Evolutionary conservation across 179 eudicot species (phyloP), one percentile per base, ranked within the genome.

Genomic region (Spergularia azorica): DNA sequence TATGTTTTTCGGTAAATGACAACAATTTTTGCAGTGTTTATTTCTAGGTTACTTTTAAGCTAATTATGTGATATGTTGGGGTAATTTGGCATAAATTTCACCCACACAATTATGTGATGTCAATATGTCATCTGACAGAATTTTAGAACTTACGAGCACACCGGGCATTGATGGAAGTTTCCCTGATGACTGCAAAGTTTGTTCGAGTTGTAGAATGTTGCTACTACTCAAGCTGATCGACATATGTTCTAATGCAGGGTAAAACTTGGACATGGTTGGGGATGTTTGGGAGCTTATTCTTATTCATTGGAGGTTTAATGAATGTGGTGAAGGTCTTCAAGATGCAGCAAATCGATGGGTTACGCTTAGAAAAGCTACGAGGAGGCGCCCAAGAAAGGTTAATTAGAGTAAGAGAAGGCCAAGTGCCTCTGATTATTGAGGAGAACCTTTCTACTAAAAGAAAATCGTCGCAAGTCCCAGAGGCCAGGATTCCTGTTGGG

Each of bases 321-420:
- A 94, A 94, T 73, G 89, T 90, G 63, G 91, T 92, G 73, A 94
- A 92, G 79, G 98, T 92, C 67, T 90, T 94, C 84, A 87, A 94
- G 89, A 89, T 92, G 95, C 97, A 87, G 41, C 97, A 90, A 77
- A 72, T 66, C 13, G 79, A 83, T 12, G 91, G 90, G 32, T 72
- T 87, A 26, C 84, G 93, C 16, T 83, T 94, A 41, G 98, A 94
- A 85, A 94, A 92, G 76, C 85, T 94, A 6, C 82, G 93, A 52
- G 92, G 95, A 39, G 95, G 98, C 7, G 98, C 92, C 12, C 93
- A 90, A 84, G 98, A 92, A 71, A 76, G 90, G 51, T 50, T 91
- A 66, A 51, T 78, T 9, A 86, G 74, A 50, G 82, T 63, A 54
- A 73, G 92, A 66, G 98, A 94, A 85, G 91, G 90, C 50, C 90